Conservation (phyloP, 345 rosid species). For the Nephelium lappaceum region DNA sequence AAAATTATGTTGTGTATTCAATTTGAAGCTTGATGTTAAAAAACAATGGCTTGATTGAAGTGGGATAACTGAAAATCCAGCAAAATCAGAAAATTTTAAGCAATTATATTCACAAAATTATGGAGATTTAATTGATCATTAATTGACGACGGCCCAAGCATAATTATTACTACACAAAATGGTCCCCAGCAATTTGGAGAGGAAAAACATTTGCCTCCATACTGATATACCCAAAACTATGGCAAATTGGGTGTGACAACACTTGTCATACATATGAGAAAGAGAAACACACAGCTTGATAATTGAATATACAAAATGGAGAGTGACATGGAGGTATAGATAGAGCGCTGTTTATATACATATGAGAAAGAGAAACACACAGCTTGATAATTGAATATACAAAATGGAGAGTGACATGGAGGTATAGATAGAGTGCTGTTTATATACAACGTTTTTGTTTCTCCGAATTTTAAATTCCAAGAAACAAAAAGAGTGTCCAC, state of each 20-base stretch:
- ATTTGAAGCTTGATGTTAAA: too few relatives aligned
- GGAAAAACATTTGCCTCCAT: too few relatives aligned
- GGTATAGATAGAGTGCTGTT: background rate
- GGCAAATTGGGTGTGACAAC: background rate
- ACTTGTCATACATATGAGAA: background rate
- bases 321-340: background rate
- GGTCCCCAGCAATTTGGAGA: background rate
- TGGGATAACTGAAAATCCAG: background rate
- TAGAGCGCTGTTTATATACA: too few relatives aligned
- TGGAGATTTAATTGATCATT: constrained; percentile 19
- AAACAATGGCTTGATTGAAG: too few relatives aligned
- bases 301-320: too few relatives aligned
- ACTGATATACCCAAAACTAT: too few relatives aligned
- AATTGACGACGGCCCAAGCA: constrained; percentile 24
- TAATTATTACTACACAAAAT: background rate
- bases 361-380: background rate
- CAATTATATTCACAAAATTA: background rate
- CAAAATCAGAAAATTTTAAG: background rate
- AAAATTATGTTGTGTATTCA: too few relatives aligned
- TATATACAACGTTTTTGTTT: background rate
- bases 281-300: background rate
- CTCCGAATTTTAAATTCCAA: background rate
- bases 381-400: too few relatives aligned
- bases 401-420: background rate
- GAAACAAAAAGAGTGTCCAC: constrained; percentile 16